Conservation (phyloP, 345 rosid genomes). For the Lepidium sativum region DNA sequence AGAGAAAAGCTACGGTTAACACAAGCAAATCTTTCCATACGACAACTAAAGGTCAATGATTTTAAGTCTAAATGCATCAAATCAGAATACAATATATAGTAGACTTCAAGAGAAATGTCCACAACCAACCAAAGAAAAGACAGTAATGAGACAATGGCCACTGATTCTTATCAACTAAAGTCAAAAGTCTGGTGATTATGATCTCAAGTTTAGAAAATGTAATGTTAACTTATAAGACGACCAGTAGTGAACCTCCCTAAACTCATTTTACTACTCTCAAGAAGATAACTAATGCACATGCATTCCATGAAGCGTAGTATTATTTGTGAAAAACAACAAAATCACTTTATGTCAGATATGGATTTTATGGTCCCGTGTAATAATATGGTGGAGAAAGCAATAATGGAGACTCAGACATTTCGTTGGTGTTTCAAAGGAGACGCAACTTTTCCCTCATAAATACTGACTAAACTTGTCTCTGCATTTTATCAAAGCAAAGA, state of each 20-base stretch:
- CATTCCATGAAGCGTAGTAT: no score
- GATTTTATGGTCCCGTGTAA: no score
- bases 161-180: not conserved
- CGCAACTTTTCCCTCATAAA: no score
- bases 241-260: not conserved
- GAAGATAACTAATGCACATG: no score
- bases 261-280: no score
- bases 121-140: not conserved
- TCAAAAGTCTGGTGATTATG: not conserved
- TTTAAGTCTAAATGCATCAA: not conserved
- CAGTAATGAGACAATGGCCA: not conserved
- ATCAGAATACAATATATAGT: not conserved
- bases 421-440: no score
- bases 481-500: not conserved
- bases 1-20: not conserved
- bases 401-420: no score
- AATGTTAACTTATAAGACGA: not conserved
- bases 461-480: not conserved
- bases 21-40: no score
- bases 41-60: not conserved
- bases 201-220: not conserved
- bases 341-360: no score
- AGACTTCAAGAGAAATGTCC: not conserved
- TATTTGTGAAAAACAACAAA: no score
- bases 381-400: no score